Base-by-base conservation (phyloP, 768 basidiomycete species). In the Amanita pseudoporphyria region DNA sequence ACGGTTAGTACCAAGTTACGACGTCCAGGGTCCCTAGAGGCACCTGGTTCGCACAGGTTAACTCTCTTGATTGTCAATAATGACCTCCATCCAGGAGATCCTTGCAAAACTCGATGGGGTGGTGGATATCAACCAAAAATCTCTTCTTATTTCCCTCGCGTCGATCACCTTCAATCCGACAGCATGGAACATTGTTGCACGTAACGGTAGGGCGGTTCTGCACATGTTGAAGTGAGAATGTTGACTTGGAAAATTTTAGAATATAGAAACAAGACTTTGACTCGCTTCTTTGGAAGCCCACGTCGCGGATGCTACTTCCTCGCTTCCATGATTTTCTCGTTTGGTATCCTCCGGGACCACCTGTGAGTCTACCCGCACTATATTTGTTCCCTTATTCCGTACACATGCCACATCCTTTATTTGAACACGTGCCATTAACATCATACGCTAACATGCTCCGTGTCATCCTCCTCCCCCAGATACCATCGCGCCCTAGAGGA, bases 131-230 rank as follows among this genome's bases (percentile, higher is more conserved):
- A 77, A 71, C 26, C 76, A 89, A 57, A 60, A 67, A 5, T 87
- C 87, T 18, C 62, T 97, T 35, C 75, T 74, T 58, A 46, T 87
- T 14, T 79, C 80, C 0, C 53, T 92, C n/a, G 65, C 76, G 3
- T 64, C 84, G 52, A 88, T 95, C 43, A 60, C 79, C 1, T 97
- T 97, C 71, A 97, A 97, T 59, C 95, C 95, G 0, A 81, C 82
- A 1, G 92, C 85, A 52, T 99, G 95, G 95, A 99, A 99, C 65
- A 81, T 92, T 54, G 81, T 94, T 24, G 95, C 95, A 21, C 83
- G 82, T 49, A 91, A 94, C 69, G 92, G 92, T 92, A 54, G 43
- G 79, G 68, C 13, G 33, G 16, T 39, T 12, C 14, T 16, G 9
- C n/a, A 6, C 49, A 1, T 26, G 18, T 22, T 22, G 1, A 18